Evolutionary conservation across 129 eudicot species (phyloP), one percentile per base, ranked within the genome.

Genomic region (Heracleum sosnowskyi): DNA sequence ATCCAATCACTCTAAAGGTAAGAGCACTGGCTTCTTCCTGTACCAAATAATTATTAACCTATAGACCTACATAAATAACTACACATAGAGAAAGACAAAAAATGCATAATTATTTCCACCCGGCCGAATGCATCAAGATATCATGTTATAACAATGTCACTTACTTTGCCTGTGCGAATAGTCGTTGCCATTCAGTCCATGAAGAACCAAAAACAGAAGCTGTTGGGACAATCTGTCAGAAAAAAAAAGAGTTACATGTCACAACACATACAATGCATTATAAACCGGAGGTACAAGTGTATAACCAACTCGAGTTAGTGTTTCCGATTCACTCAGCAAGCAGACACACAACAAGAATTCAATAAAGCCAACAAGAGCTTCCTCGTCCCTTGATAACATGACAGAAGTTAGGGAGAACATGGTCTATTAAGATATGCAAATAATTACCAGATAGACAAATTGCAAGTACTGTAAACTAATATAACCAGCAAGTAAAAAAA

Each of bases 191-290:
- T 74, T 92, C 95, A 73, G 17, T 75, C 97, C 92, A 91, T 16
- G 97, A 96, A 76, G 96, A 84, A 75, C 97, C 99, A 82, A 81
- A 92, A 62, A 90, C 88, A 62, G 87, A 82, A 60, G 99, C 97
- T 76, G 94, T 87, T 28, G 99, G 99, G 69, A 83, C 94, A 85
- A 87, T 79, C 99, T 96, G 91, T 80, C 78, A 45, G 40, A 34
- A 47, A 9, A 53, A 34, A 69, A 10, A 39, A 45, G 41, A 22
- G 26, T 41, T 28, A 3, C 20, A 7, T 20, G 47, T 16, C 40
- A 71, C 51, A 83, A 78, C 49, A 53, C 18, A 47, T 62, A 71
- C 29, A 70, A 20, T 34, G 79, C 75, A 45, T 69, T 68, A 78
- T 76, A 41, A 79, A 51, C 47, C 57, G 39, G 33, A n/a, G 34